Evolutionary conservation across 2,329 filamentous ascomycete genomes (phyloP).

Genomic region (Purpureocillium lavendulum): DNA sequence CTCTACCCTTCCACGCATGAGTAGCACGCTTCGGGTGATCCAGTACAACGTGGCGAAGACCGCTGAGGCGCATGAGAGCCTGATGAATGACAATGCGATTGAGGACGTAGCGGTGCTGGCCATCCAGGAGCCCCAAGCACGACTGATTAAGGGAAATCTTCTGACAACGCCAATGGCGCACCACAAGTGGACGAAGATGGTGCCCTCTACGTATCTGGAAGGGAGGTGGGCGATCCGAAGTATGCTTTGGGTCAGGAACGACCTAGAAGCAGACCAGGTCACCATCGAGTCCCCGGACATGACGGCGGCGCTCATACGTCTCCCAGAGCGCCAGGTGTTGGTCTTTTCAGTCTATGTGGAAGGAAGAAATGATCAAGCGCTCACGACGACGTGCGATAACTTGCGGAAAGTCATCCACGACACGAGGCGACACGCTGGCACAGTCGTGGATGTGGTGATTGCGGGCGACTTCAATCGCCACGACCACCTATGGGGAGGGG

Average conservation of each 20-base stretch:
- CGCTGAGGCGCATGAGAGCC: conserved; percentile 8
- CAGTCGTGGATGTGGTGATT: conserved; percentile 4
- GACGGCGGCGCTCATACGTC: conserved; percentile 3
- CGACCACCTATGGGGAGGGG: conserved; percentile 9
- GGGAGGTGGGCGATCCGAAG: conserved; percentile 11
- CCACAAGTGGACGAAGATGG: conserved; percentile 9
- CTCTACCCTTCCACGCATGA: conserved; percentile 12
- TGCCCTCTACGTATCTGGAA: too few species aligned
- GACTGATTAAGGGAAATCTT: conserved; percentile 6
- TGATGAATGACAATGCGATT: conserved; percentile 11
- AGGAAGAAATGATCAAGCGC: background rate
- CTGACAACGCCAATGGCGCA: conserved; percentile 9
- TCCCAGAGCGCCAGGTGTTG: conserved; percentile 1
- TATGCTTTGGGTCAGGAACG: conserved; percentile 11
- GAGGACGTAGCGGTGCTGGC: conserved; percentile 7
- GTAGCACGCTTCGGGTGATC: conserved; percentile 9
- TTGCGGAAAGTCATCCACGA: conserved; percentile 1
- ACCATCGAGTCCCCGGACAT: conserved; percentile 5
- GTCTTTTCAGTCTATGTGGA: conserved; percentile 3
- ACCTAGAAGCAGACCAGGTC: conserved; percentile 9
- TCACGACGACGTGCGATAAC: background rate
- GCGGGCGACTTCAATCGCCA: conserved; percentile 1
- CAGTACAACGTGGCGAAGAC: conserved; percentile 10
- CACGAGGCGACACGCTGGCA: conserved; percentile 1
- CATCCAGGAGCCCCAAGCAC: conserved; percentile 10